Conservation (phyloP, 768 basidiomycete genomes). For the Tephrocybe sp. region DNA sequence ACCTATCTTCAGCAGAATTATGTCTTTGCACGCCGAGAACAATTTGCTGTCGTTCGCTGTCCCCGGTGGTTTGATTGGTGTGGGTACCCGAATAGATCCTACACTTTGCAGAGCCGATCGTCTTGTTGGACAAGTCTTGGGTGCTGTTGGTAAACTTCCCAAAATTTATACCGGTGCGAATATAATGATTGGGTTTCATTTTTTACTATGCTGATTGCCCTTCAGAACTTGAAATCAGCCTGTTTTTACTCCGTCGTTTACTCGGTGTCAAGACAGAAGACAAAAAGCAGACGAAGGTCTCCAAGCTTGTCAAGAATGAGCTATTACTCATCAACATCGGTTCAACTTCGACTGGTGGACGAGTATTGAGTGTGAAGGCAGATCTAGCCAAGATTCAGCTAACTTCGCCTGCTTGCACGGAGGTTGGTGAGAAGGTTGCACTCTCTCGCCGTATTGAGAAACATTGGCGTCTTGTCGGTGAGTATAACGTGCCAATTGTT, state of each 20-base stretch:
- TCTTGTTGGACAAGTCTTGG: slow-evolving; percentile 94
- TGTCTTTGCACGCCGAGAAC: slow-evolving; percentile 92
- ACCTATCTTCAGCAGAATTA: slow-evolving; percentile 90
- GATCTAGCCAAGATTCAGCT: slow-evolving; percentile 94
- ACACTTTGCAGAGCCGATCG: slow-evolving; percentile 97
- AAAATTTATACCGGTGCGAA: slow-evolving; percentile 82
- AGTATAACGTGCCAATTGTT: slow-evolving; percentile 29
- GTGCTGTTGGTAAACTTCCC: slow-evolving; percentile 91
- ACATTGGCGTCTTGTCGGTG: slow-evolving; percentile 96
- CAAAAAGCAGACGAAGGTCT: slow-evolving; percentile 96
- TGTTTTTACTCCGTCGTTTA: slow-evolving; percentile 92
- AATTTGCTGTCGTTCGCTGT: slow-evolving; percentile 95
- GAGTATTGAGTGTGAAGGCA: slow-evolving; percentile 91
- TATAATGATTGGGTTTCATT: neutral
- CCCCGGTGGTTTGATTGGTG: slow-evolving; percentile 97
- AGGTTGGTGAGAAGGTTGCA: slow-evolving; percentile 97
- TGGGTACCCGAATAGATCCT: slow-evolving; percentile 95
- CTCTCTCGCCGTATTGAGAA: slow-evolving; percentile 94
- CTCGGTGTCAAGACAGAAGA: slow-evolving; percentile 99
- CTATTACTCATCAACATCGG: slow-evolving; percentile 96
- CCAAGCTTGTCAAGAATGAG: slow-evolving; percentile 90
- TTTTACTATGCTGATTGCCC: neutral
- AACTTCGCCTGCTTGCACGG: slow-evolving; percentile 93
- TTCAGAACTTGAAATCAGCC: slow-evolving; percentile 84
- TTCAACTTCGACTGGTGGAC: slow-evolving; percentile 94